These are phyloP conservation scores for Cymbidium sinense DNA, from an alignment of 106 monocot genomes.

Conservation along the genomic window DNA sequence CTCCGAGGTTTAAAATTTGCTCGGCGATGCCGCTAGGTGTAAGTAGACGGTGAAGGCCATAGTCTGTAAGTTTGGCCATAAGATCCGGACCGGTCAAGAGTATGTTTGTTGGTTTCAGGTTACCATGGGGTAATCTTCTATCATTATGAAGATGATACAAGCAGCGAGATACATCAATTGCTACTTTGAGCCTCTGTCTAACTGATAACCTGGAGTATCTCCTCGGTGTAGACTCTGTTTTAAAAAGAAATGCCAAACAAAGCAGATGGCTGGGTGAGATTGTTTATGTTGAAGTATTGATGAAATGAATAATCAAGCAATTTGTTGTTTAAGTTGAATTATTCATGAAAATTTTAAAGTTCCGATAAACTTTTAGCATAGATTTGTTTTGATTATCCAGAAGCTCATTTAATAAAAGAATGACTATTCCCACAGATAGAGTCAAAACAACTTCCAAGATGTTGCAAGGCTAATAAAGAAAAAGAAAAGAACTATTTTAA, in stretches of 20 bases:
- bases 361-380: background rate
- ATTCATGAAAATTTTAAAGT: background rate
- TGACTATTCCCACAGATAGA: too few species aligned
- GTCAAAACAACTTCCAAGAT: too few species aligned
- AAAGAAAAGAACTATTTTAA: background rate
- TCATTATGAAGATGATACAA: slow-evolving; percentile 64
- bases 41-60: slow-evolving; percentile 69
- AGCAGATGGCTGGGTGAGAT: too few species aligned
- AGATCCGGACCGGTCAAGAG: slow-evolving; percentile 61
- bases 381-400: too few species aligned
- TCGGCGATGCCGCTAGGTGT: slow-evolving; percentile 52
- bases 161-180: slow-evolving; percentile 62
- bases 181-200: slow-evolving; percentile 62
- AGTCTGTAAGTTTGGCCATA: slow-evolving; percentile 58
- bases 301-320: too few species aligned
- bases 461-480: background rate
- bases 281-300: too few species aligned
- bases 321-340: too few species aligned
- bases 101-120: slow-evolving; percentile 82
- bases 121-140: slow-evolving; percentile 61
- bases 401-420: too few species aligned
- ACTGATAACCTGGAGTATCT: slow-evolving; percentile 69
- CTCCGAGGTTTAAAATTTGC: slow-evolving; percentile 63
- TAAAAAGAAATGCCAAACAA: background rate
- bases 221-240: slow-evolving; percentile 71